These are phyloP conservation scores for Melastoma malabathricum DNA, from an alignment of 345 rosid species.

Conservation along the genomic window DNA sequence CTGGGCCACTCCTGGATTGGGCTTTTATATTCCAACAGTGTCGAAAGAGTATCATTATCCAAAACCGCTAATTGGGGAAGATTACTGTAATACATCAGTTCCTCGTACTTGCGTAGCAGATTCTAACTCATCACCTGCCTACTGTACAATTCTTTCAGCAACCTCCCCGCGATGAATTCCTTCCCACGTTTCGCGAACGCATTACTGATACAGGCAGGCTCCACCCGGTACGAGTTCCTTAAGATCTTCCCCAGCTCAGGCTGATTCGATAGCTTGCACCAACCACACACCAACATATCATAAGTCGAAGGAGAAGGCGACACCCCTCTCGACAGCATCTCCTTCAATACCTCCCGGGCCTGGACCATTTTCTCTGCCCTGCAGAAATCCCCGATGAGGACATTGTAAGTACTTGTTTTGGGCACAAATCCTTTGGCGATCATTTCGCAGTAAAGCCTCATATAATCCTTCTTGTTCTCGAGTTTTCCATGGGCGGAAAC, in stretches of 20 bases:
- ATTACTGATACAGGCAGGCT: constrained; percentile 54
- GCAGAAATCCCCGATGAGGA: constrained; percentile 51
- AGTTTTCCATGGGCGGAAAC: constrained; percentile 56
- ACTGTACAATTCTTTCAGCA: constrained; percentile 37
- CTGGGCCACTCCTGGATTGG: no score
- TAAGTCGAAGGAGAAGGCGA: constrained; percentile 56
- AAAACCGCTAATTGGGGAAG: no score
- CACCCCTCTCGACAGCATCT: constrained; percentile 55
- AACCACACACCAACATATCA: constrained; percentile 56
- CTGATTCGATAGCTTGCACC: constrained; percentile 44
- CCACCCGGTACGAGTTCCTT: constrained; percentile 33
- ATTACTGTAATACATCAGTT: no score
- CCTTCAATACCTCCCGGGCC: constrained; percentile 62
- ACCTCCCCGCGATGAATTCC: constrained; percentile 36
- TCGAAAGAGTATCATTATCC: no score
- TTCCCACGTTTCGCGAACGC: constrained; percentile 53
- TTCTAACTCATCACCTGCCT: constrained; percentile 18
- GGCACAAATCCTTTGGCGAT: constrained; percentile 61
- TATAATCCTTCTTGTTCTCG: constrained; percentile 53
- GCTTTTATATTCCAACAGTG: no score
- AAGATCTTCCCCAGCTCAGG: constrained; percentile 36
- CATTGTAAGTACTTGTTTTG: constrained; percentile 59
- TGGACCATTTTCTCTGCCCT: constrained; percentile 62
- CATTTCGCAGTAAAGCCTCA: constrained; percentile 66
- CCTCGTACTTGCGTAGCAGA: no score